A percentile compares a stretch with the other conserved stretches of the same genome.
Evolutionary conservation across 164 flowering plant species (phyloP).

Genomic region (Annona cherimola): DNA sequence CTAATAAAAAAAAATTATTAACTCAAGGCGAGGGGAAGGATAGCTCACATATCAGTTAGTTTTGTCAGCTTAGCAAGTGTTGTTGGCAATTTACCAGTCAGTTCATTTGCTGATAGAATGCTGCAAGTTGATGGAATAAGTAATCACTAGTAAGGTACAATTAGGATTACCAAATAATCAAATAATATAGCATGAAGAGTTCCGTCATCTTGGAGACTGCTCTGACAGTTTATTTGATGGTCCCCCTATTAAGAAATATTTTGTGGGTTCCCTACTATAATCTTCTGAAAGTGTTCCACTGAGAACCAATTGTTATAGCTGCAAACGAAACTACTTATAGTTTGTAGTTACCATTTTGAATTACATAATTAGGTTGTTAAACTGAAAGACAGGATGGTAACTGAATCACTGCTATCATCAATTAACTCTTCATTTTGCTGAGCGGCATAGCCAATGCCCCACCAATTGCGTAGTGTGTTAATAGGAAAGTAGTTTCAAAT

Average conservation of each 20-base stretch:
- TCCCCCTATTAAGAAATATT: neutral
- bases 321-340: no score
- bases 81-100: conserved; percentile 58
- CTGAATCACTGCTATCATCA: no score
- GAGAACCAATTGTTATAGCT: neutral
- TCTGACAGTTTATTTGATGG: neutral
- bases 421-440: no score
- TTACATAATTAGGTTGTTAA: no score
- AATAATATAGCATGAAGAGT: neutral
- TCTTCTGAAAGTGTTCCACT: neutral
- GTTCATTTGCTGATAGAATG: conserved; percentile 54
- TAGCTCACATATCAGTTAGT: conserved; percentile 60
- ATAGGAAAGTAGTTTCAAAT: no score
- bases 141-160: neutral
- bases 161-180: neutral
- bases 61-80: conserved; percentile 44
- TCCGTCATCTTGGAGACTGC: neutral
- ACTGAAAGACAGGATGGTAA: no score
- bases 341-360: no score
- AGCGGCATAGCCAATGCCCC: no score
- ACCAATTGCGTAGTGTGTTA: no score
- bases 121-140: conserved; percentile 20
- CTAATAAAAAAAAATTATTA: neutral
- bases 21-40: neutral
- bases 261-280: neutral